phyloP scores from a whole-genome alignment of 768 basidiomycete species.

The Ephemerocybe angulata region DNA sequence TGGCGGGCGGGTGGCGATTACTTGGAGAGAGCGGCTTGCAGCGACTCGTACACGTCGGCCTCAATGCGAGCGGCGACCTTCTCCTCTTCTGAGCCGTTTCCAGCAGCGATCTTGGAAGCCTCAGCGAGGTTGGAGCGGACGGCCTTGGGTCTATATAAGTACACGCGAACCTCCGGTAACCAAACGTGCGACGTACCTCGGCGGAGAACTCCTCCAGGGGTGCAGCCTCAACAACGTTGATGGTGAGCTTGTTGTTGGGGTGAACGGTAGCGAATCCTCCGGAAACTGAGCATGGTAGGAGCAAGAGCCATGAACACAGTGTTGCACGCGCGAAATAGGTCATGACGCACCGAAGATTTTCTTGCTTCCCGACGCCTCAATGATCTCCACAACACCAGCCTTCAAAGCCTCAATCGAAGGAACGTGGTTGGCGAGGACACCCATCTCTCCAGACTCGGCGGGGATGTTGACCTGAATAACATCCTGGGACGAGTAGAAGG shows the following conservation, averaged over 20 bases:
- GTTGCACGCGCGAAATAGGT: background rate
- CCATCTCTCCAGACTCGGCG: conserved; percentile 96
- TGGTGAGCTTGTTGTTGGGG: conserved; percentile 92
- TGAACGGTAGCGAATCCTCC: conserved; percentile 98
- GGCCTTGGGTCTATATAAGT: conserved; percentile 50
- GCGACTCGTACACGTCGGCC: conserved; percentile 92
- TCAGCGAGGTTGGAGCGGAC: conserved; percentile 87
- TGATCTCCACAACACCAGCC: conserved; percentile 91
- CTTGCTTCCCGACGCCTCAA: conserved; percentile 79
- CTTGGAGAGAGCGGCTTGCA: conserved; percentile 77
- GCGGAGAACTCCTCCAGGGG: conserved; percentile 85
- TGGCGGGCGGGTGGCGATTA: conserved; percentile 19
- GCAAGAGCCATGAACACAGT: background rate
- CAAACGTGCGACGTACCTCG: conserved; percentile 55
- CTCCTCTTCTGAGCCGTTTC: conserved; percentile 88
- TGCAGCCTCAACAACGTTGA: conserved; percentile 96
- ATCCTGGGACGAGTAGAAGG: conserved; percentile 86
- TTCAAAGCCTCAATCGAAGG: conserved; percentile 94
- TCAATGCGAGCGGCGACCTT: conserved; percentile 93
- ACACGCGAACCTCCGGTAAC: background rate
- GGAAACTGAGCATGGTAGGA: conserved; percentile 57
- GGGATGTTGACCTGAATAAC: conserved; percentile 95
- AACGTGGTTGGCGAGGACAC: conserved; percentile 98
- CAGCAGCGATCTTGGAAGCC: conserved; percentile 74
- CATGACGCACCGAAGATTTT: conserved; percentile 93